A percentile compares a stretch with the other conserved stretches of the same genome.
These are phyloP conservation scores for Phaffia rhodozyma DNA, from an alignment of 1,284 basidiomycete species.

Conservation along the genomic window DNA sequence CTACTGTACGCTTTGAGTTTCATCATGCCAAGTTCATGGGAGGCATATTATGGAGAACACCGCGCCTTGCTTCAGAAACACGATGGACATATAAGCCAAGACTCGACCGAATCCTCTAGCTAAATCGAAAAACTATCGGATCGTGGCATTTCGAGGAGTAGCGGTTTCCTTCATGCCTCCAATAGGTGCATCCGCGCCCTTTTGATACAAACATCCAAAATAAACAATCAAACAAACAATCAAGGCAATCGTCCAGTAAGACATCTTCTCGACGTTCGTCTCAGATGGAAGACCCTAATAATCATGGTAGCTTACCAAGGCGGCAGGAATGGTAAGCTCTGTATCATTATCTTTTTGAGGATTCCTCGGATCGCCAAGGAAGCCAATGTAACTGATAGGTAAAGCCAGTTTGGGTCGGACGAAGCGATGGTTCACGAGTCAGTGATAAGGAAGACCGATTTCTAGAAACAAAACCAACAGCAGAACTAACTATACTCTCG, in stretches of 20 bases:
- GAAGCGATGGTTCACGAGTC: neutral
- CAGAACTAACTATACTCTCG: conserved; percentile 11
- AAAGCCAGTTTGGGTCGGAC: neutral
- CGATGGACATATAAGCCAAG: no score
- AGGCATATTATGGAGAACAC: no score
- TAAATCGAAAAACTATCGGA: conserved; percentile 1
- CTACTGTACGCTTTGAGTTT: no score
- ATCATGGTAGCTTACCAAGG: conserved; percentile 1
- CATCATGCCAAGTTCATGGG: no score
- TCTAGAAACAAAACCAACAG: neutral
- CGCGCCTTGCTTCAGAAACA: no score
- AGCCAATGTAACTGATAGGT: conserved; percentile 10
- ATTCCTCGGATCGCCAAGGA: conserved; percentile 18
- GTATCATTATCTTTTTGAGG: conserved; percentile 13
- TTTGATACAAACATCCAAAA: no score
- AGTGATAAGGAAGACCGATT: neutral
- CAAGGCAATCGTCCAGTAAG: no score
- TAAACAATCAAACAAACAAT: no score
- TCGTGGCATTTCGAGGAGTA: conserved; percentile 5
- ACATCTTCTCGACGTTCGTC: neutral
- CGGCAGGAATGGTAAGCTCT: conserved; percentile 16
- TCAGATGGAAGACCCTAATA: neutral
- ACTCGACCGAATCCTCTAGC: no score
- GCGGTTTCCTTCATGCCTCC: conserved; percentile 1
- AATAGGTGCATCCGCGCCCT: conserved; percentile 10